These are phyloP conservation scores for Claviceps purpurea DNA, from an alignment of 2,329 filamentous ascomycete genomes.

Conservation along the genomic window DNA sequence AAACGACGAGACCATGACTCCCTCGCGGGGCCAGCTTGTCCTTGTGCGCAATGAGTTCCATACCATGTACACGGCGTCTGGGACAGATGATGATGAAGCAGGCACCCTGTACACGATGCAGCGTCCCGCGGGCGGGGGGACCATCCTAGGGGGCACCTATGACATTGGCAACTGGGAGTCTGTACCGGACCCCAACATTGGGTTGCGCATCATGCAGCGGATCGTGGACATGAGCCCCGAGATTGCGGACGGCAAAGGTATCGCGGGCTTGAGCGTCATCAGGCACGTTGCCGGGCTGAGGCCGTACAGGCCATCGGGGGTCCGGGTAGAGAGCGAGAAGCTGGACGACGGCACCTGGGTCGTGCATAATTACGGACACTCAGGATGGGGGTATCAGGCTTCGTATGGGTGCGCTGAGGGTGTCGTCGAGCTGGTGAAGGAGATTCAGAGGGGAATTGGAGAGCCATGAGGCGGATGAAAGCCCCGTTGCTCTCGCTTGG, in stretches of 20 bases:
- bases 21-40: slow-evolving; percentile 71
- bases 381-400: slow-evolving; percentile 61
- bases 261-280: slow-evolving; percentile 61
- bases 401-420: slow-evolving; percentile 58
- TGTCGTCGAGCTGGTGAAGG: slow-evolving; percentile 52
- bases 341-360: slow-evolving; percentile 43
- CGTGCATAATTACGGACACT: slow-evolving; percentile 74
- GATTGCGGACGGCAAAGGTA: slow-evolving; percentile 50
- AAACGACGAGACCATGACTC: slow-evolving; percentile 56
- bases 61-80: slow-evolving; percentile 56
- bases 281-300: slow-evolving; percentile 73
- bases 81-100: slow-evolving; percentile 57
- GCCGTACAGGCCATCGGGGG: slow-evolving; percentile 59
- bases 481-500: slow-evolving; percentile 15
- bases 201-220: slow-evolving; percentile 74
- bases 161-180: slow-evolving; percentile 69
- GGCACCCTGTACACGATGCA: slow-evolving; percentile 76
- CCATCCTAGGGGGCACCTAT: slow-evolving; percentile 75
- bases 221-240: slow-evolving; percentile 50
- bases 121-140: slow-evolving; percentile 66
- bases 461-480: slow-evolving; percentile 12
- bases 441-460: slow-evolving; percentile 30
- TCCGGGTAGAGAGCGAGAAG: slow-evolving; percentile 52
- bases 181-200: slow-evolving; percentile 65
- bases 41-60: slow-evolving; percentile 67